Base-by-base conservation (phyloP, 768 basidiomycete genomes). In the Suillus clintonianus region DNA sequence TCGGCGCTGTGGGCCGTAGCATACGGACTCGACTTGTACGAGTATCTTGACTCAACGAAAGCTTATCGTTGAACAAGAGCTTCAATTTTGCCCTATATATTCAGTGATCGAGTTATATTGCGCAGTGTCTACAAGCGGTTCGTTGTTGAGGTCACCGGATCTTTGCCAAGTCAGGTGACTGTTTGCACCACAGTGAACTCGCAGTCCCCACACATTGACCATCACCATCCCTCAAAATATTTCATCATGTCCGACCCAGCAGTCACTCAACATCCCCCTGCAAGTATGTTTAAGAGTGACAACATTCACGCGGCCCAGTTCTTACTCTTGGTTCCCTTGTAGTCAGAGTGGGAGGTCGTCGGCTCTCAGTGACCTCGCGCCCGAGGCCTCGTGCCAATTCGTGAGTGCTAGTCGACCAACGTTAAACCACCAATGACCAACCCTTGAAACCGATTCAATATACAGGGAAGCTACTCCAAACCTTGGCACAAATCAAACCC, bases 341-440 rank as follows among this genome's bases (percentile, higher is more conserved):
- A 78, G 77, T 79, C 58, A 78, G 71, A 67, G 84, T 86, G 15
- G 85, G 80, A 39, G 84, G 85, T 32, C 80, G 85, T 53, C 81
- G 86, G 15, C 78, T 83, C 45, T 86, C 86, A 24, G 65, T 79
- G 34, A 78, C 77, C 42, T 68, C 79, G 2, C 83, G 74, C 67
- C 79, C 74, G 62, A 83, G 72, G 66, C 65, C 76, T 15, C 78
- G 77, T 58, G 64, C 63, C 4, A 56, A 71, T 19, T 61, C 73
- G 83, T 83, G 67, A 54, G 78, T 73, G 30, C 42, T 22, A 51
- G 11, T 15, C 14, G 27, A 34, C n/a, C n/a, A n/a, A n/a, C 27
- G 3, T 50, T 30, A 2, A 17, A 30, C 9, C 15, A 17, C 30
- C 14, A 14, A 42, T 37, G 14, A 14, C 27, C 17, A 5, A 57